Conservation (phyloP, 1,139 yeast species). For the Protomyces pachydermus region DNA sequence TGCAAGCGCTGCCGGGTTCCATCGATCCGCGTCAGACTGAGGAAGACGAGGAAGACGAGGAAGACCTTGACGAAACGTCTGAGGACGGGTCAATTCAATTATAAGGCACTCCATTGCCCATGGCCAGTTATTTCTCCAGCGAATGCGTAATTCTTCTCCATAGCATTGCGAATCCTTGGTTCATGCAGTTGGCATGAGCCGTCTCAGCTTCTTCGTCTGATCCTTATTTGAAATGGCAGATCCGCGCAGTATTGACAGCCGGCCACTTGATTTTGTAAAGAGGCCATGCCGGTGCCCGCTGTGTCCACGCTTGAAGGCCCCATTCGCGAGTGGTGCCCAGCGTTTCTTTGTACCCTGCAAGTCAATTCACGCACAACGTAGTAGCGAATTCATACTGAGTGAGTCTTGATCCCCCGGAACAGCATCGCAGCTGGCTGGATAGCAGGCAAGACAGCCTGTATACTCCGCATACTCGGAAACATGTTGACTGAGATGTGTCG, state of each 20-base stretch:
- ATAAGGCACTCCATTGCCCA: no score
- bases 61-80: neutral
- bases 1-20: no score
- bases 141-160: neutral
- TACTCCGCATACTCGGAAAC: no score
- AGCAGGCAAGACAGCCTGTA: no score
- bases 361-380: neutral
- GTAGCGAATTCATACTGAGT: neutral
- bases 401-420: constrained; percentile 23
- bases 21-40: no score
- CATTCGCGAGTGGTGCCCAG: constrained; percentile 26
- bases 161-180: neutral
- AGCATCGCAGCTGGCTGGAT: no score
- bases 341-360: constrained; percentile 22
- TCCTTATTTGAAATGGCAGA: constrained; percentile 9
- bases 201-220: constrained; percentile 7
- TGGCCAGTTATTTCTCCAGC: no score
- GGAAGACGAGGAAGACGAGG: neutral
- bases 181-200: constrained; percentile 10
- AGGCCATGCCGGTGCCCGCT: constrained; percentile 19
- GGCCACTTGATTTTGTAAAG: constrained; percentile 10
- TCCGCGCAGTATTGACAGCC: constrained; percentile 7
- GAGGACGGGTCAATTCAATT: neutral
- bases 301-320: constrained; percentile 30
- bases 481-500: no score